Base-by-base conservation (phyloP, 768 basidiomycete species). In the Serendipita indica region DNA sequence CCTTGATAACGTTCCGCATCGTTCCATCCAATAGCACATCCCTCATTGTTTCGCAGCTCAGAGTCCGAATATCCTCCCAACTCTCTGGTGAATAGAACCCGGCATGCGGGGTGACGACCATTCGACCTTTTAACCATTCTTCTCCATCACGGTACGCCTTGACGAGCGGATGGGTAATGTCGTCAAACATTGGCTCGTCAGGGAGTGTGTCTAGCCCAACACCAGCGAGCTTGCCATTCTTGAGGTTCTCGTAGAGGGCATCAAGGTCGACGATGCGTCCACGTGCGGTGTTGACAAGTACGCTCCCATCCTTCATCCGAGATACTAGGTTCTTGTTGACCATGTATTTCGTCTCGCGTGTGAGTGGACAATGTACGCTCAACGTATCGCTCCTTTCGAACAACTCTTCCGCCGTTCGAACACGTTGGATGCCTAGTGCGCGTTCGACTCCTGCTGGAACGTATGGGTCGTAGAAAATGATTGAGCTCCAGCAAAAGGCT, bases 1-100 rank as follows among this genome's bases (percentile, higher is more conserved):
- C 33, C 14, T 28, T n/a, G 78, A 79, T 58, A 71, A 77, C 46
- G 59, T 63, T 41, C 80, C 75, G 6, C 61, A 84, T 6, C 27
- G 62, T 2, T 62, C 67, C 5, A 39, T 78, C 37, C 65, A 71
- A 45, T 61, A 66, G 32, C 60, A 66, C 22, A 35, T 56, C 58
- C 58, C 58, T 41, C 45, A 49, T 46, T n/a, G 58, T 62, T 25
- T 59, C 22, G 28, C 39, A 58, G 10, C 45, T 54, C 58, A 58
- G 46, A 12, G 13, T 33, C 13, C 63, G 34, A 41, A 65, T 65
- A 25, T 65, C 64, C 10, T 60, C 46, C 35, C 59, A 63, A 12
- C 49, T 33, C 16, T 56, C 30, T 3, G 62, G 62, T 10, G 60
- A 60, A 34, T 46, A 63, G 39, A 64, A 65, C 10, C 63, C 64